Evolutionary conservation across 192 early-diverging fungal species (phyloP).

Genomic region (Paraglomus occultum): DNA sequence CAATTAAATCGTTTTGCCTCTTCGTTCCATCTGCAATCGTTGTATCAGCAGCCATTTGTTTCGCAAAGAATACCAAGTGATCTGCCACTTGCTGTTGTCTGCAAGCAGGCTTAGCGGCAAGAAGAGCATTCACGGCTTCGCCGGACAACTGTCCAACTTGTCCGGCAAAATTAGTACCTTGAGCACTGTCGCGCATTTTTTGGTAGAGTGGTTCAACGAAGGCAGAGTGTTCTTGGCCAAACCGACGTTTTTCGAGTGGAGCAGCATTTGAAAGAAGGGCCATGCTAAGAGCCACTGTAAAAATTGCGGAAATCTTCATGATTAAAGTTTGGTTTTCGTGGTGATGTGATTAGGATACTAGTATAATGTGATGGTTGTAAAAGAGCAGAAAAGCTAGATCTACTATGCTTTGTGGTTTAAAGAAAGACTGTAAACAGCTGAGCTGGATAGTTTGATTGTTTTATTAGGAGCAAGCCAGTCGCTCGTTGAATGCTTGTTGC

Average conservation of each 20-base stretch:
- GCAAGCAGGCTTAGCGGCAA: conserved; percentile 14
- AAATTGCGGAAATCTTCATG: no score
- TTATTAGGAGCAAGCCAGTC: no score
- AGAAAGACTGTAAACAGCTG: no score
- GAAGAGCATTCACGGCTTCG: conserved; percentile 9
- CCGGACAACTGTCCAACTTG: conserved; percentile 12
- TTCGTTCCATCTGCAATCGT: not conserved
- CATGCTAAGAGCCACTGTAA: no score
- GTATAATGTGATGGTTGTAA: no score
- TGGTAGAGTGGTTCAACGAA: not conserved
- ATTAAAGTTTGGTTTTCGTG: no score
- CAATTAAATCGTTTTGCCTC: not conserved
- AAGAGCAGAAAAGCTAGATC: no score
- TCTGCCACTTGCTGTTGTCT: conserved; percentile 15
- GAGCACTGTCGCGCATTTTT: conserved; percentile 8
- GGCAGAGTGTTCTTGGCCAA: conserved; percentile 24
- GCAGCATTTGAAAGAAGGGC: no score
- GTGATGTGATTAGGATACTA: no score
- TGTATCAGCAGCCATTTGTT: not conserved
- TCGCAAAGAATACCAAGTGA: not conserved
- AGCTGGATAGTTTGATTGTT: no score
- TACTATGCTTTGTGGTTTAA: no score
- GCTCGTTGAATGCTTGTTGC: no score
- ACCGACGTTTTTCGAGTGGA: conserved; percentile 8
- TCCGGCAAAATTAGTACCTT: conserved; percentile 4